Conservation (phyloP, 805 yeast species). For the Pichia insulana region DNA sequence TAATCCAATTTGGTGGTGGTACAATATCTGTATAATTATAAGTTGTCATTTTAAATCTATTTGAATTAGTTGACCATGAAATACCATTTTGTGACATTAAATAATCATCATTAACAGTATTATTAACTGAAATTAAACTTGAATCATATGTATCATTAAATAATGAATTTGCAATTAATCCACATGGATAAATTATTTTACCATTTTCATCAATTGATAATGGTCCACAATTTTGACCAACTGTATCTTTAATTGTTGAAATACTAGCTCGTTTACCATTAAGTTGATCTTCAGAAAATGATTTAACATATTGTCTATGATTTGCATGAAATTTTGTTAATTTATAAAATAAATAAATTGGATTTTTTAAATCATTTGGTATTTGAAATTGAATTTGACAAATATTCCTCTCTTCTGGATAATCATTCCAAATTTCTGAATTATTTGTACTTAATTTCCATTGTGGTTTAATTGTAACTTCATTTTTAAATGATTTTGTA, state of each 20-base stretch:
- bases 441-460: slow-evolving; percentile 51
- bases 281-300: slow-evolving; percentile 72
- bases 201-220: slow-evolving; percentile 39
- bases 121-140: slow-evolving; percentile 33
- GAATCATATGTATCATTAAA: slow-evolving; percentile 67
- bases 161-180: slow-evolving; percentile 70
- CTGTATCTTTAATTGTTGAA: slow-evolving; percentile 42
- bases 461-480: slow-evolving; percentile 36
- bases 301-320: slow-evolving; percentile 88
- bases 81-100: slow-evolving; percentile 45
- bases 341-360: slow-evolving; percentile 72
- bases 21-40: slow-evolving; percentile 54
- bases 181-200: slow-evolving; percentile 67
- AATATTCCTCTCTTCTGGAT: slow-evolving; percentile 38
- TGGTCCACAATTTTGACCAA: slow-evolving; percentile 58
- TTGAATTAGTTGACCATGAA: slow-evolving; percentile 63
- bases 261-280: slow-evolving; percentile 61
- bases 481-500: slow-evolving; percentile 47
- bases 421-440: slow-evolving; percentile 31
- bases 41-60: slow-evolving; percentile 54
- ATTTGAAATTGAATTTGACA: slow-evolving; percentile 71
- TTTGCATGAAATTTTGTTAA: slow-evolving; percentile 86
- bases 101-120: slow-evolving; percentile 33
- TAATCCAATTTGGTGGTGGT: slow-evolving; percentile 81
- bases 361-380: slow-evolving; percentile 64